These are phyloP conservation scores for Aspergillus eucalypticola DNA, from an alignment of 2,329 filamentous ascomycete species.

Conservation along the genomic window DNA sequence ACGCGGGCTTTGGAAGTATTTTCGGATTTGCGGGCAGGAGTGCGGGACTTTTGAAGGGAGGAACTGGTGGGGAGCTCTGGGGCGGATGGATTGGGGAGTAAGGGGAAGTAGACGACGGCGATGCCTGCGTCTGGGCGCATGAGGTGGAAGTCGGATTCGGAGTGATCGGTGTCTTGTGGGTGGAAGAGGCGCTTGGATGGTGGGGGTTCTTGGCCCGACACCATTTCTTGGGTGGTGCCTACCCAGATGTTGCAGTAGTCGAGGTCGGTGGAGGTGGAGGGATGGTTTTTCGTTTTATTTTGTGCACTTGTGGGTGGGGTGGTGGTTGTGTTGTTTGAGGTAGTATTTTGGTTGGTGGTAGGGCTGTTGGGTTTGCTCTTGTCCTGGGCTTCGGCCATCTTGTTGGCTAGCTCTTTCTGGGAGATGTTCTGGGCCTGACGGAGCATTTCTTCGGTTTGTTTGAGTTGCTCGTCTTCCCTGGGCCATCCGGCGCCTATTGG, in stretches of 20 bases:
- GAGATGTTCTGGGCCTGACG: conserved; percentile 66
- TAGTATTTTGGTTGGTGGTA: conserved; percentile 28
- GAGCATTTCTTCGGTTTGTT: conserved; percentile 65
- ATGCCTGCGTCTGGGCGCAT: conserved; percentile 80
- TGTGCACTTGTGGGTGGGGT: conserved; percentile 34
- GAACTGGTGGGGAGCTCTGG: conserved; percentile 30
- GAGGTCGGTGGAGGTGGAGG: conserved; percentile 59
- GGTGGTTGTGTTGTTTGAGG: conserved; percentile 41
- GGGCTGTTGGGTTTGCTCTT: conserved; percentile 31
- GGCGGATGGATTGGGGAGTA: conserved; percentile 70
- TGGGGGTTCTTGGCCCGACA: conserved; percentile 55
- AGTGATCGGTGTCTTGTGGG: conserved; percentile 55
- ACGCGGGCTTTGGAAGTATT: conserved; percentile 17
- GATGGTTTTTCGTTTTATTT: conserved; percentile 31
- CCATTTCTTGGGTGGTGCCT: conserved; percentile 75
- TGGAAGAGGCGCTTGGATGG: conserved; percentile 52
- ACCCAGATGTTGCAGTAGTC: conserved; percentile 96
- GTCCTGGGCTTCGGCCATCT: conserved; percentile 61
- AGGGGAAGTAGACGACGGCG: conserved; percentile 85
- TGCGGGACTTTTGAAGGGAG: conserved; percentile 24
- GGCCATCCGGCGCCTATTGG: conserved; percentile 95
- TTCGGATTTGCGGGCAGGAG: conserved; percentile 26
- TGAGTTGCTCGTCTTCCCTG: conserved; percentile 57
- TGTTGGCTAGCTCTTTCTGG: conserved; percentile 61
- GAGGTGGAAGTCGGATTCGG: conserved; percentile 66